These are phyloP conservation scores for Colletotrichum musicola DNA, from an alignment of 2,329 filamentous ascomycete species.

Conservation along the genomic window DNA sequence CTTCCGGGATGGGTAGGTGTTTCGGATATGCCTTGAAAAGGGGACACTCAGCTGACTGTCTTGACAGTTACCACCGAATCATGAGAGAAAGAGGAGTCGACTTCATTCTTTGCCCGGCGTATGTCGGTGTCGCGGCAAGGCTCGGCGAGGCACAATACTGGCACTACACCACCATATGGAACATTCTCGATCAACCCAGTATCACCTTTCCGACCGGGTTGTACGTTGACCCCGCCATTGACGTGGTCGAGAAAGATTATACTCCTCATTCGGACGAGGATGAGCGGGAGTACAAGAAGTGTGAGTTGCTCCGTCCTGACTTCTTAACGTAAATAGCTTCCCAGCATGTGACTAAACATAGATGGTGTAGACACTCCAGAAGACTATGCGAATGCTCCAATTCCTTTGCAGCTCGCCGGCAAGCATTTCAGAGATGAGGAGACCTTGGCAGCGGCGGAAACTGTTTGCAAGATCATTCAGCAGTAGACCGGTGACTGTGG, in stretches of 20 bases:
- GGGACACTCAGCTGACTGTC: neutral
- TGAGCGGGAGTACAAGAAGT: constrained; percentile 28
- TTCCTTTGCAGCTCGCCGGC: constrained; percentile 24
- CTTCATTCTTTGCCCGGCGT: constrained; percentile 46
- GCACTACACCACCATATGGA: constrained; percentile 49
- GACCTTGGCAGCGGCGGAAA: constrained; percentile 18
- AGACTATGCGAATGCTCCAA: constrained; percentile 7
- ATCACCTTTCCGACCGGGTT: constrained; percentile 45
- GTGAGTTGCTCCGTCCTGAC: constrained; percentile 11
- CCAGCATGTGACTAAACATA: no score
- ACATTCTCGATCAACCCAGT: constrained; percentile 47
- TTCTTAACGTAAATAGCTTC: neutral
- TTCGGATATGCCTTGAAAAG: constrained; percentile 55
- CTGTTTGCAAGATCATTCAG: constrained; percentile 9
- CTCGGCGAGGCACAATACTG: constrained; percentile 43
- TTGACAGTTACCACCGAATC: constrained; percentile 30
- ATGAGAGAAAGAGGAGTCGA: constrained; percentile 44
- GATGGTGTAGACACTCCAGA: constrained; percentile 1
- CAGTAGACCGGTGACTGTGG: no score
- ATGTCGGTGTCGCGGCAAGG: constrained; percentile 41
- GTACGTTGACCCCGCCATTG: constrained; percentile 6
- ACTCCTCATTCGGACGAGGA: constrained; percentile 15
- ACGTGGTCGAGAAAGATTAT: constrained; percentile 10
- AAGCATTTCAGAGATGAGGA: constrained; percentile 31
- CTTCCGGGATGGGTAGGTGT: constrained; percentile 44